Evolutionary conservation across 176 grass and related monocot species (phyloP).

Genomic region (Otatea glauca): DNA sequence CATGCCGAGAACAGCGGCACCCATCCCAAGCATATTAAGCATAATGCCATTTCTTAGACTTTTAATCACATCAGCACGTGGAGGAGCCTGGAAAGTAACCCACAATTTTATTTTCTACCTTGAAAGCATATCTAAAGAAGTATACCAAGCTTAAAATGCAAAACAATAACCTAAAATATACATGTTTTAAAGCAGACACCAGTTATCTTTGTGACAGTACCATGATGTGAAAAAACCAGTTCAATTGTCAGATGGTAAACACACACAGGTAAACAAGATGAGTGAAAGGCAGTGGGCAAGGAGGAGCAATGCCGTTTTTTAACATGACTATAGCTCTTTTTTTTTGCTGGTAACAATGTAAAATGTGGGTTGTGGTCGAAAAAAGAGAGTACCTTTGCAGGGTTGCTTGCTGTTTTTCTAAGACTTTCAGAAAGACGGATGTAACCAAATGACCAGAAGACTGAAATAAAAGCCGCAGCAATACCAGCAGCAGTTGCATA

Average conservation of each 20-base stretch:
- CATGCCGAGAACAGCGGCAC: slow-evolving; percentile 90
- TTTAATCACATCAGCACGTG: slow-evolving; percentile 83
- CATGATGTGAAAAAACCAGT: slow-evolving; percentile 13
- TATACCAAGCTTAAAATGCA: not conserved
- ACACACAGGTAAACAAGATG: not conserved
- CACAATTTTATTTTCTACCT: not conserved
- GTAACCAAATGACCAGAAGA: slow-evolving; percentile 99
- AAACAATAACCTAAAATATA: slow-evolving; percentile 1
- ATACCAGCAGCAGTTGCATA: slow-evolving; percentile 81
- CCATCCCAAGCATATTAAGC: slow-evolving; percentile 85
- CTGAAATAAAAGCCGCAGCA: slow-evolving; percentile 84
- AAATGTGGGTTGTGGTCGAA: not conserved
- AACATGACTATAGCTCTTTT: not conserved
- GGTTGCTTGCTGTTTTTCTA: slow-evolving; percentile 74
- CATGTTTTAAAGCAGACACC: not conserved
- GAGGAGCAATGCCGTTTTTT: not conserved
- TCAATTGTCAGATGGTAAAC: slow-evolving; percentile 6
- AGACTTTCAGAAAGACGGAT: slow-evolving; percentile 88
- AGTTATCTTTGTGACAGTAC: not conserved
- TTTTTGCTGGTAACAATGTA: slow-evolving; percentile 5
- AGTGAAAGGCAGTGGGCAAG: not conserved
- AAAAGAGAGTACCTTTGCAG: slow-evolving; percentile 70
- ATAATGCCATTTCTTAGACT: slow-evolving; percentile 88
- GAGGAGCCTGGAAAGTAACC: slow-evolving; percentile 80
- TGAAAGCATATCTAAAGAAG: slow-evolving; percentile 14